Evolutionary conservation across 169 alveolate genomes (phyloP), one percentile per base, ranked within the genome.

Genomic region (Cyclospora cayetanensis): DNA sequence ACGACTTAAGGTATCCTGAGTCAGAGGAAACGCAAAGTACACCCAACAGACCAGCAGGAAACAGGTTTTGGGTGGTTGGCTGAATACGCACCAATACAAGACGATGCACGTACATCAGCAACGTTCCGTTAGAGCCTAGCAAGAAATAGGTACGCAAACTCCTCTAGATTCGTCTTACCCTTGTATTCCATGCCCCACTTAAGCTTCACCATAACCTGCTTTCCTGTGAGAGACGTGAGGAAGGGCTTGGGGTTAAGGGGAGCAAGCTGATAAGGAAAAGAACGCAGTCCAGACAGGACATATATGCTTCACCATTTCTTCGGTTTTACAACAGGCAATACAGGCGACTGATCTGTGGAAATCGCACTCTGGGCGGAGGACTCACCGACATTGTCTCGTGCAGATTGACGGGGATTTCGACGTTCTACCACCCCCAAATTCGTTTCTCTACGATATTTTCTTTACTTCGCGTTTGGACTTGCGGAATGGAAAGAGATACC

Each of bases 171-270:
- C 3, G 15, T 20, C 90, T 90, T 79, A 85, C 99, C 99, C 92
- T 97, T 98, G 93, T 98, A 98, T 80, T 97, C 98, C 97, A 98
- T 97, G 18, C 99, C 99, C 99, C 99, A 97, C 95, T 97, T 97
- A 41, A 98, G 95, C 94, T 97, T 96, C 66, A 97, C 98, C 84
- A 97, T 95, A 20, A 97, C 99, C 65, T 91, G 94, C 91, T 97
- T 97, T 35, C 98, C 98, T 25, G 98, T 94, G 68, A 97, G 96
- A 50, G 96, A 96, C 52, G 97, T 94, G 50, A 97, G 95, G 94
- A 98, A 98, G 35, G 99, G 99, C 94, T 97, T 98, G 22, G 99
- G 99, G 93, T 98, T 98, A 66, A 97, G 94, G 50, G 99, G 98
- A 25, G 98, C 95, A 65, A 95, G 95, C 97, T 95, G 90, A 34